Evolutionary conservation across 345 rosid species (phyloP), one percentile per base, ranked within the genome.

Genomic region (Alliaria petiolata): DNA sequence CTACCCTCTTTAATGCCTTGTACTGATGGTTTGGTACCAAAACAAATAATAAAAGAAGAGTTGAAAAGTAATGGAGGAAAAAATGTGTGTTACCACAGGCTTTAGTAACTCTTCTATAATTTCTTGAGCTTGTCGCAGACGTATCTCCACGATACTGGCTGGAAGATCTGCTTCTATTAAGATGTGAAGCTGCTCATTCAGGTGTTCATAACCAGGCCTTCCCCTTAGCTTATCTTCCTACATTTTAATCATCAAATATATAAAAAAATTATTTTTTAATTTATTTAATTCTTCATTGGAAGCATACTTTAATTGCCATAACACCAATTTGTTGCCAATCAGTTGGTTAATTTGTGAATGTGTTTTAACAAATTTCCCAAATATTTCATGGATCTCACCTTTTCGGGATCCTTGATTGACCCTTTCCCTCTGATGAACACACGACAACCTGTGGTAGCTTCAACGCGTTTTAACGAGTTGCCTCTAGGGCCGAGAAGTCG

Each of bases 391-490:
- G 28, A 26, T 39, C 61, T 49, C 67, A 91, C 99, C 92, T 95
- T 95, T 78, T 95, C 99, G 0, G 93, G 96, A 81, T 95, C 99
- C 82, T 95, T 95, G 73, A 95, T 95, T 62, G 99, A 95, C 17
- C 99, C 99, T 67, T 89, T 95, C 76, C 99, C 99, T 84, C 99
- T 86, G 67, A 95, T 95, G 80, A 84, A 95, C 26, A 95, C 98
- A 14, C 98, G 99, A 58, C 99, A 95, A 34, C 99, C 99, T 0
- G 99, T 95, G 3, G 98, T 91, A 53, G 85, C 99, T 88, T 95
- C 99, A 30, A 95, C 99, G 50, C 99, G 93, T 80, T 95, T 95
- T 69, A 95, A 83, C 2, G 99, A 95, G 85, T 95, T 95, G 70
- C 99, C 99, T 82, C 98, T 84, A 19, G 99, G 98, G 31, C 99